Evolutionary conservation across 1,284 basidiomycete species (phyloP).

Genomic region (Moniliophthora roreri): DNA sequence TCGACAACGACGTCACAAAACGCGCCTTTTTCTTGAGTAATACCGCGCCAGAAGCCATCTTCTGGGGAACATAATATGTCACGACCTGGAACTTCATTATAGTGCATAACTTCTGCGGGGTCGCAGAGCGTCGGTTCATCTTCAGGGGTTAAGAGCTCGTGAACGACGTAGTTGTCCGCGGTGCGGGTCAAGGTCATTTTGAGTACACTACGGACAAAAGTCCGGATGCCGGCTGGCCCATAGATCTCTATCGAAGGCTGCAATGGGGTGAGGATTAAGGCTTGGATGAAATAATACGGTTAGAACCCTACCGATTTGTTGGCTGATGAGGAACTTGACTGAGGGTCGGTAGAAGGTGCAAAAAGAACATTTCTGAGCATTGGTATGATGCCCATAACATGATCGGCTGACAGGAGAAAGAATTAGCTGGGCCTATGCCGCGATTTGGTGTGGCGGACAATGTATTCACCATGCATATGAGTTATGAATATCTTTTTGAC

Average conservation of each 20-base stretch:
- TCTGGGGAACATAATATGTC: constrained; percentile 57
- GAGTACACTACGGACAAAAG: constrained; percentile 74
- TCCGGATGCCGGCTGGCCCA: constrained; percentile 81
- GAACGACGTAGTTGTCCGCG: constrained; percentile 72
- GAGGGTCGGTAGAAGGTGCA: constrained; percentile 31
- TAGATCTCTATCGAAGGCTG: constrained; percentile 76
- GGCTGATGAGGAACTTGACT: constrained; percentile 6
- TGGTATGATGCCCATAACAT: constrained; percentile 79
- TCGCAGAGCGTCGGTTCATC: constrained; percentile 53
- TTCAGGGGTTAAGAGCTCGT: constrained; percentile 70
- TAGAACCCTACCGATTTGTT: constrained; percentile 10
- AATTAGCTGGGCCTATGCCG: not conserved
- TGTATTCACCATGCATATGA: constrained; percentile 76
- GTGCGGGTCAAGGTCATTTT: constrained; percentile 68
- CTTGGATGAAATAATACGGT: constrained; percentile 10
- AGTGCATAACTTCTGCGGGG: constrained; percentile 49
- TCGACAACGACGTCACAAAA: constrained; percentile 57
- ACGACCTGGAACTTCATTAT: constrained; percentile 66
- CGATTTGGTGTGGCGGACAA: not conserved
- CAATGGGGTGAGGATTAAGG: constrained; percentile 4
- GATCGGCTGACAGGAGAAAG: constrained; percentile 58
- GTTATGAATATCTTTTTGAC: constrained; percentile 83
- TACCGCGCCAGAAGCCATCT: constrained; percentile 71
- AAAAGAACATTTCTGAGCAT: constrained; percentile 67
- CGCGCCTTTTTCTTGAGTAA: constrained; percentile 39